A percentile compares a stretch with the other conserved stretches of the same genome.
Conservation (phyloP, 2,329 filamentous ascomycete species). For the Herpotrichia juniperi region DNA sequence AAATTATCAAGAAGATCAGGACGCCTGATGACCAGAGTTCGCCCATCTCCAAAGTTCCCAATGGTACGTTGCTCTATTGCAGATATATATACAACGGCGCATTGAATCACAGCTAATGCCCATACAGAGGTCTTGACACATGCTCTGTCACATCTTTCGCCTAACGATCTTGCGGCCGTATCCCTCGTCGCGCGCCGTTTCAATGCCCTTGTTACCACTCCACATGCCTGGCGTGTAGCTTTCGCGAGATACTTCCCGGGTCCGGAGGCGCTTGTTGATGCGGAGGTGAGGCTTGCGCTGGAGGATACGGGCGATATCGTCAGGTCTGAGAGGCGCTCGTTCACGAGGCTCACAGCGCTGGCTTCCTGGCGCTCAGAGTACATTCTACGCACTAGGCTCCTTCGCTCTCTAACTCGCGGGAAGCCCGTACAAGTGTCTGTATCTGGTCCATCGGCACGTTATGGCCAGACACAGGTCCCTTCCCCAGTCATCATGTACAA, state of each 20-base stretch:
- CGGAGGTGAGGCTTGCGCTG: conserved; percentile 52
- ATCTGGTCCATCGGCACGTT: conserved; percentile 59
- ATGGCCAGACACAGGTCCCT: conserved; percentile 66
- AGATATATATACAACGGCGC: conserved; percentile 3
- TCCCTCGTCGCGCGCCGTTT: conserved; percentile 88
- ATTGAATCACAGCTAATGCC: conserved; percentile 5
- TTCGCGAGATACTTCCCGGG: conserved; percentile 91
- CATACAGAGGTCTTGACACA: conserved; percentile 85
- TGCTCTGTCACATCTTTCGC: conserved; percentile 86
- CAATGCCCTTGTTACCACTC: conserved; percentile 83
- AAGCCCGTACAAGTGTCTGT: conserved; percentile 69
- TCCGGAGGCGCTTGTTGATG: conserved; percentile 61
- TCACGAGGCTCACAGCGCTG: conserved; percentile 78
- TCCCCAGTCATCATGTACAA: conserved; percentile 83
- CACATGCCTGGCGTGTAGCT: conserved; percentile 91
- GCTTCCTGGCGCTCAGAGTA: conserved; percentile 98
- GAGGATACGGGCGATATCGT: conserved; percentile 51
- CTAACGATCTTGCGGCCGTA: conserved; percentile 80
- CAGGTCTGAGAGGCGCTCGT: conserved; percentile 76
- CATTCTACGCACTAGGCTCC: conserved; percentile 80
- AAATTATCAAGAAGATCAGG: conserved; percentile 56
- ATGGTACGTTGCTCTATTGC: conserved; percentile 65
- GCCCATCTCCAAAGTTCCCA: conserved; percentile 71
- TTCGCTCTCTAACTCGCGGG: conserved; percentile 81
- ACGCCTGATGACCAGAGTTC: conserved; percentile 52